Evolutionary conservation across 495 filamentous ascomycete species (phyloP).

Genomic region (Penicillium verhagenii): DNA sequence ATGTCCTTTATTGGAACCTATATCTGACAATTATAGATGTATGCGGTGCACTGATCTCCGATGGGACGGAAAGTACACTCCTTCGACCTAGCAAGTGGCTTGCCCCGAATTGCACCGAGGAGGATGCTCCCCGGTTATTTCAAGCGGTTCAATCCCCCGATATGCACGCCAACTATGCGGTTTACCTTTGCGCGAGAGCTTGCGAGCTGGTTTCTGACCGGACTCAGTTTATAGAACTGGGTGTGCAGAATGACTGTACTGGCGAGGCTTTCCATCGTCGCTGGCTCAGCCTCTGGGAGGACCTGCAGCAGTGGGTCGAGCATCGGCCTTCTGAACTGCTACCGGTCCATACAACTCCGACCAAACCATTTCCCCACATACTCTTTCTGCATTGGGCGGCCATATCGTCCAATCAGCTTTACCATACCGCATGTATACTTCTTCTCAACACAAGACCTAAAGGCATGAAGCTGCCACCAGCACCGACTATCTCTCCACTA

Average conservation of each 20-base stretch:
- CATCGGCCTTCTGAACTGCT: constrained; percentile 41
- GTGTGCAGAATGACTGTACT: constrained; percentile 30
- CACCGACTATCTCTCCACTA: constrained; percentile 26
- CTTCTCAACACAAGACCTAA: constrained; percentile 42
- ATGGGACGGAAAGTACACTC: constrained; percentile 43
- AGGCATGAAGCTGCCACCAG: constrained; percentile 25
- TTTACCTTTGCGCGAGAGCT: constrained; percentile 42
- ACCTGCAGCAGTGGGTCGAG: constrained; percentile 42
- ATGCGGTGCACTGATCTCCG: constrained; percentile 47
- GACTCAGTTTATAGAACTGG: constrained; percentile 37
- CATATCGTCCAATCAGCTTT: constrained; percentile 50
- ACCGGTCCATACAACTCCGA: constrained; percentile 31
- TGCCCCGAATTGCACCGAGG: constrained; percentile 27
- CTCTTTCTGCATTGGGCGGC: constrained; percentile 48
- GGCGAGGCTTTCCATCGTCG: constrained; percentile 23
- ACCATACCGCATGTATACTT: constrained; percentile 47
- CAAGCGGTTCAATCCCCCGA: constrained; percentile 29
- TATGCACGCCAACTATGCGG: constrained; percentile 48
- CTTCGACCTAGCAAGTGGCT: constrained; percentile 43
- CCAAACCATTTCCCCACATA: constrained; percentile 43
- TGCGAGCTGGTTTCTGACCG: constrained; percentile 43
- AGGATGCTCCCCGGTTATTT: constrained; percentile 31
- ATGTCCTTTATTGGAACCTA: neutral
- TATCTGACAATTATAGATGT: constrained; percentile 30
- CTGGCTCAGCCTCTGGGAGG: constrained; percentile 43